These are phyloP conservation scores for Elongisporangium anandrum DNA, from an alignment of 352 stramenopile species.

Conservation along the genomic window DNA sequence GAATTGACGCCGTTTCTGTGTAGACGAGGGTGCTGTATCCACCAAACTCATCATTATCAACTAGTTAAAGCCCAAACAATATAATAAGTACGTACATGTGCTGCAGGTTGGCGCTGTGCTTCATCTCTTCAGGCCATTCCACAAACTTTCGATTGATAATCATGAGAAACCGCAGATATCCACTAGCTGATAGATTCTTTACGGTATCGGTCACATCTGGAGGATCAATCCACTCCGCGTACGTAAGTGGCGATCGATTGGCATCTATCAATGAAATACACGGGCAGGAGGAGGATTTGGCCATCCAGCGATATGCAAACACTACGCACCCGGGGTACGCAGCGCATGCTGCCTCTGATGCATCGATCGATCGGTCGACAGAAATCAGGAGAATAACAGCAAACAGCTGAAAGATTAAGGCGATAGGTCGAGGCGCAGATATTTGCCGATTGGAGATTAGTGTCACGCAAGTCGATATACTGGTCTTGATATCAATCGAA, in stretches of 20 bases:
- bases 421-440: neutral
- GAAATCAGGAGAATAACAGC: neutral
- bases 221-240: constrained; percentile 16
- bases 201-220: constrained; percentile 12
- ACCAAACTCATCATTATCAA: no score
- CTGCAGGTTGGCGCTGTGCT: constrained; percentile 6
- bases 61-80: no score
- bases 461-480: neutral
- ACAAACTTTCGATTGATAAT: constrained; percentile 12
- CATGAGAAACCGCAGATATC: constrained; percentile 7
- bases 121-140: constrained; percentile 9
- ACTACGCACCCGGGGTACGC: constrained; percentile 6
- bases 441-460: neutral
- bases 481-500: neutral
- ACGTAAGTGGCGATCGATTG: constrained; percentile 15
- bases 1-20: neutral
- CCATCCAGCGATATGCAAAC: constrained; percentile 17
- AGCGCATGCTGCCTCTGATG: neutral
- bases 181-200: constrained; percentile 7
- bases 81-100: constrained; percentile 5
- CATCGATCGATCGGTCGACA: neutral
- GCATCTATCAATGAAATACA: constrained; percentile 21
- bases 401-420: neutral
- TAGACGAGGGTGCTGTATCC: neutral
- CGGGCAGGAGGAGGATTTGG: constrained; percentile 9